Conservation (phyloP, 495 filamentous ascomycete species). For the Elasticomyces elasticus region DNA sequence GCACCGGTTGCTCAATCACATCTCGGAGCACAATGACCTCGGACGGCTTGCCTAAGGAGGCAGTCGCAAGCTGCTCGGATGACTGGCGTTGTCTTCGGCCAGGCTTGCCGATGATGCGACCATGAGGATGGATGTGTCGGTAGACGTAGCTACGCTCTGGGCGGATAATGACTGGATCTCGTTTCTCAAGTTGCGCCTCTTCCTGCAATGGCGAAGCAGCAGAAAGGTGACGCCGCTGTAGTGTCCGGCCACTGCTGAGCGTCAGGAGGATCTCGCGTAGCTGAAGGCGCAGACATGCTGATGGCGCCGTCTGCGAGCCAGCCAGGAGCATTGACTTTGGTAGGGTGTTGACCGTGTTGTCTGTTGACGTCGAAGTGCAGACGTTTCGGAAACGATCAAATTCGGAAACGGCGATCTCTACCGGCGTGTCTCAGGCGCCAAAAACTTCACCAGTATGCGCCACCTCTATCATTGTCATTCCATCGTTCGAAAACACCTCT, state of each 20-base stretch:
- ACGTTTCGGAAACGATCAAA: no score
- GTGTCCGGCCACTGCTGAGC: neutral
- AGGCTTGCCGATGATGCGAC: constrained; percentile 16
- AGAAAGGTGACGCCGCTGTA: neutral
- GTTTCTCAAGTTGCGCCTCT: neutral
- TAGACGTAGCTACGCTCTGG: neutral
- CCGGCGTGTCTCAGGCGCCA: neutral
- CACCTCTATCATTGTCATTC: no score
- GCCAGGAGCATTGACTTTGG: constrained; percentile 14
- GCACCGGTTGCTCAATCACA: neutral
- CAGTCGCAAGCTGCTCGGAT: constrained; percentile 7
- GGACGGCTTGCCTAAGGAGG: constrained; percentile 16
- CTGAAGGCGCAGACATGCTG: constrained; percentile 13
- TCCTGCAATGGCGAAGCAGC: neutral
- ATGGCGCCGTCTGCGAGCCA: constrained; percentile 6
- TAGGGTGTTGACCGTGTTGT: no score
- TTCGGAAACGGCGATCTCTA: no score
- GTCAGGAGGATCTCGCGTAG: constrained; percentile 3
- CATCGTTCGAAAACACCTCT: no score
- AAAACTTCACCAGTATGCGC: no score
- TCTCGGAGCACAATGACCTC: constrained; percentile 21
- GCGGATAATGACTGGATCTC: neutral
- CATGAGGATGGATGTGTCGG: constrained; percentile 11
- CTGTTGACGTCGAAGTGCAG: no score
- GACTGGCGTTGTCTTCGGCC: constrained; percentile 14